Percentiles rank a stretch among this genome's conserved stretches.
Conservation (phyloP, 139 green algal genomes). For the Trebouxia sp. region DNA sequence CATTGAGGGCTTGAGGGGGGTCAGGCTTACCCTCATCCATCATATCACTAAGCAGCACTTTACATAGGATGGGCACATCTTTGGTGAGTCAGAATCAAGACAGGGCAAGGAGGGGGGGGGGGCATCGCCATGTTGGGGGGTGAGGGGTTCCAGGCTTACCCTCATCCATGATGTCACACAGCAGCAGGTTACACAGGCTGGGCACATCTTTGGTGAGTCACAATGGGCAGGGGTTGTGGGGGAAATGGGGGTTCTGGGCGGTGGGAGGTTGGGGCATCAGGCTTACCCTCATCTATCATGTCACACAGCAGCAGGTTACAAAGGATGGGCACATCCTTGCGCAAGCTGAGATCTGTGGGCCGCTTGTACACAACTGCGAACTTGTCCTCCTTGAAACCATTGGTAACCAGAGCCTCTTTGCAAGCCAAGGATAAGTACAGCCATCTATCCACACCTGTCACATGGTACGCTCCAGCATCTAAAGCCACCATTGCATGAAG, state of each 20-base stretch:
- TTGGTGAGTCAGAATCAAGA: too few species aligned
- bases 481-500: constrained; percentile 68
- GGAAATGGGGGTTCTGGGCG: background rate
- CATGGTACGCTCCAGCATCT: constrained; percentile 70
- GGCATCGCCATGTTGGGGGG: background rate
- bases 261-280: background rate
- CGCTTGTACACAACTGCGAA: constrained; percentile 70
- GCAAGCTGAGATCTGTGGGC: constrained; percentile 66
- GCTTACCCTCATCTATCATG: constrained; percentile 71
- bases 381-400: constrained; percentile 31
- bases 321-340: constrained; percentile 62
- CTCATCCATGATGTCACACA: constrained; percentile 77
- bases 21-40: too few species aligned
- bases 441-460: constrained; percentile 78
- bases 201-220: constrained; percentile 70
- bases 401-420: constrained; percentile 63
- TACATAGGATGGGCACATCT: too few species aligned
- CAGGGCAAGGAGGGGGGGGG: background rate
- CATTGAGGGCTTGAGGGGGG: too few species aligned
- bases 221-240: too few species aligned
- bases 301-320: constrained; percentile 73
- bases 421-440: constrained; percentile 71
- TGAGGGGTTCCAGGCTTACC: constrained; percentile 30
- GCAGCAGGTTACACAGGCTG: constrained; percentile 65
- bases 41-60: too few species aligned